A percentile compares a stretch with the other conserved stretches of the same genome.
These are phyloP conservation scores for Penicillium sp. DNA, from an alignment of 2,329 filamentous ascomycete species.

Conservation along the genomic window DNA sequence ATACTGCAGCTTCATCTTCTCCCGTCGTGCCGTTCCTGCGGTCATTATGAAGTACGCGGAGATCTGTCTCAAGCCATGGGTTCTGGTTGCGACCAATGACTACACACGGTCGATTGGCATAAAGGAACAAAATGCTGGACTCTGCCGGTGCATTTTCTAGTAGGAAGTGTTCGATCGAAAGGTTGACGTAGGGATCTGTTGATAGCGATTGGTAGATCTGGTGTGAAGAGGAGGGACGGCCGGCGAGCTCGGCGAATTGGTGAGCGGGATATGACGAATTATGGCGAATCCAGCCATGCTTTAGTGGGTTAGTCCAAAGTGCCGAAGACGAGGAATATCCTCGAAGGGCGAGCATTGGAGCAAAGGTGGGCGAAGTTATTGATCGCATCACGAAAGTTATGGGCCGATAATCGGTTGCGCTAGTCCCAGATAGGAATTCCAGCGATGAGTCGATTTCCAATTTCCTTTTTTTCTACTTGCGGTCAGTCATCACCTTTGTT, in stretches of 20 bases:
- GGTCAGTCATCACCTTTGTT: neutral
- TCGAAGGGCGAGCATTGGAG: slow-evolving; percentile 28
- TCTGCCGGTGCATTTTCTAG: slow-evolving; percentile 69
- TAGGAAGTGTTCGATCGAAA: slow-evolving; percentile 89
- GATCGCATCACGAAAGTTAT: neutral
- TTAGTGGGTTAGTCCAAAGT: slow-evolving; percentile 11
- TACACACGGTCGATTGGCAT: slow-evolving; percentile 81
- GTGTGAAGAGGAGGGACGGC: slow-evolving; percentile 35
- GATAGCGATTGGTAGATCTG: slow-evolving; percentile 72
- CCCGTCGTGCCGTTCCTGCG: slow-evolving; percentile 17
- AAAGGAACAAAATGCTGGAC: slow-evolving; percentile 79
- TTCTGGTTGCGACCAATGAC: slow-evolving; percentile 97
- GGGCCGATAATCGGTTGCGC: slow-evolving; percentile 28
- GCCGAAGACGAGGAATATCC: neutral
- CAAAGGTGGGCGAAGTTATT: slow-evolving; percentile 2
- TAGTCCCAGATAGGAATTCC: slow-evolving; percentile 25
- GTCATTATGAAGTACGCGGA: slow-evolving; percentile 57
- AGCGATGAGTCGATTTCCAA: slow-evolving; percentile 25
- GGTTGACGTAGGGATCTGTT: slow-evolving; percentile 78
- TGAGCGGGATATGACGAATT: slow-evolving; percentile 33
- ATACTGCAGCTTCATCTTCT: slow-evolving; percentile 46
- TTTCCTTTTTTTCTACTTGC: slow-evolving; percentile 1
- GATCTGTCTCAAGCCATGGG: slow-evolving; percentile 88
- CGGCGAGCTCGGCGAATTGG: slow-evolving; percentile 35
- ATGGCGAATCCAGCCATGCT: slow-evolving; percentile 16